A percentile compares a stretch with the other conserved stretches of the same genome.
Conservation (phyloP, 139 green algal species). For the Asterochloris erici region DNA sequence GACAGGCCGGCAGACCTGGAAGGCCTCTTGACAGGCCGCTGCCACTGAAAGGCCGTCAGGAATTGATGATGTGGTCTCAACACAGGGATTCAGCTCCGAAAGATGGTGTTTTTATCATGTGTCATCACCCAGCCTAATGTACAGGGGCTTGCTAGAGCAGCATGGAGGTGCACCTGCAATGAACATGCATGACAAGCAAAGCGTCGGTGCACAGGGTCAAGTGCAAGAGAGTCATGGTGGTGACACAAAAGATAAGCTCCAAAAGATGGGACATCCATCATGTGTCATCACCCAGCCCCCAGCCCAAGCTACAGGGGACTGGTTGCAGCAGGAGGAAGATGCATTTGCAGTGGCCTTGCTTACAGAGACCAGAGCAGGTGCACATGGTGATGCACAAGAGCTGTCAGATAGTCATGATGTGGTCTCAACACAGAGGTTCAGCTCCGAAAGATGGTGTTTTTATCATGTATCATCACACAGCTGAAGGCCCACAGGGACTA, state of each 20-base stretch:
- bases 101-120: slow-evolving; percentile 23
- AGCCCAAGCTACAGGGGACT: no score
- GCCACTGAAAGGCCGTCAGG: no score
- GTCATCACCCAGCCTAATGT: slow-evolving; percentile 8
- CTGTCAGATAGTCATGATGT: background rate
- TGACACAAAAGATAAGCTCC: slow-evolving; percentile 8
- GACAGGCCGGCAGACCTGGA: no score
- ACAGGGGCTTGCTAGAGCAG: no score
- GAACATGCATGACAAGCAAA: no score
- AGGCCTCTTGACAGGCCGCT: no score
- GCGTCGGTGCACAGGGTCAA: no score
- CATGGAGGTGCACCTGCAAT: no score
- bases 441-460: slow-evolving; percentile 24
- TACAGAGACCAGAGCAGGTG: no score
- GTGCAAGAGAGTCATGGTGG: background rate
- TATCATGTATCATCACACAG: slow-evolving; percentile 19
- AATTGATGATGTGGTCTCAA: slow-evolving; percentile 13
- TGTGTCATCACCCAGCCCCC: slow-evolving; percentile 11
- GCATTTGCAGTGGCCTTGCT: no score
- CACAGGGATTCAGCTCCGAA: slow-evolving; percentile 14
- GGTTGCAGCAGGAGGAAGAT: no score
- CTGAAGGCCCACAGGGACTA: background rate
- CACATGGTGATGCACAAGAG: no score
- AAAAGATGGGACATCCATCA: slow-evolving; percentile 17
- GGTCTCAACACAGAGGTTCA: slow-evolving; percentile 15